A percentile compares a stretch with the other conserved stretches of the same genome.
phyloP scores from a whole-genome alignment of 345 rosid genomes.

The Corchorus capsularis region DNA sequence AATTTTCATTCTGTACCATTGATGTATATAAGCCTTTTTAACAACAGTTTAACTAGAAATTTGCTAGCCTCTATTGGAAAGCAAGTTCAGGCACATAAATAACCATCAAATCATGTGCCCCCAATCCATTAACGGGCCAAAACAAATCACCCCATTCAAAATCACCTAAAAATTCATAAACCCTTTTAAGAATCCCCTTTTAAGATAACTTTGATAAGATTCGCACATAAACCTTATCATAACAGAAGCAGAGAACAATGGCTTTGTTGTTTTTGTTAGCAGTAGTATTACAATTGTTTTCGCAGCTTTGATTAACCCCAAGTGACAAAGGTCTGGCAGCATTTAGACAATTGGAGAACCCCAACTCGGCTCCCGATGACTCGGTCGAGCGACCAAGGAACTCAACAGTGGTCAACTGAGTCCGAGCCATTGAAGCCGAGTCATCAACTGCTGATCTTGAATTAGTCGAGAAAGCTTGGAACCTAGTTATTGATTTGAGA shows the following conservation, averaged over 20 bases:
- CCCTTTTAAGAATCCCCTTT: slow-evolving; percentile 45
- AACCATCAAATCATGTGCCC: slow-evolving; percentile 83
- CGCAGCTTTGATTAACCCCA: slow-evolving; percentile 43
- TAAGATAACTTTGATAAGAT: slow-evolving; percentile 48
- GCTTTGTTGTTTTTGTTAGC: slow-evolving; percentile 37
- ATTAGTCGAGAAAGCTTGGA: slow-evolving; percentile 71
- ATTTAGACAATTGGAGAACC: slow-evolving; percentile 38
- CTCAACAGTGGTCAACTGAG: slow-evolving; percentile 49
- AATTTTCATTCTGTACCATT: slow-evolving; percentile 34
- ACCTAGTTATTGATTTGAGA: slow-evolving; percentile 70
- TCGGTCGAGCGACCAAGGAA: slow-evolving; percentile 58
- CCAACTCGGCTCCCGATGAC: slow-evolving; percentile 63
- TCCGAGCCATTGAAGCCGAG: slow-evolving; percentile 63
- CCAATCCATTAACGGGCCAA: slow-evolving; percentile 87
- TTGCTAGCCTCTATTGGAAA: slow-evolving; percentile 43
- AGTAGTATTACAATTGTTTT: slow-evolving; percentile 19
- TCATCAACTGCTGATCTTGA: slow-evolving; percentile 94
- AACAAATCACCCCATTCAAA: slow-evolving; percentile 81
- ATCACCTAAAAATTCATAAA: slow-evolving; percentile 47
- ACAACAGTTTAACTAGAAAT: slow-evolving; percentile 48
- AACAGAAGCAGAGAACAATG: no score
- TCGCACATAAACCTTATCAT: slow-evolving; percentile 73
- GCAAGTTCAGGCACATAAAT: slow-evolving; percentile 76
- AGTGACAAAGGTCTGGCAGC: slow-evolving; percentile 60
- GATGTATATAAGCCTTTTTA: slow-evolving; percentile 30